Percentiles rank a stretch among this genome's conserved stretches.
phyloP scores from a whole-genome alignment of 345 rosid species.

The Geranium brycei region DNA sequence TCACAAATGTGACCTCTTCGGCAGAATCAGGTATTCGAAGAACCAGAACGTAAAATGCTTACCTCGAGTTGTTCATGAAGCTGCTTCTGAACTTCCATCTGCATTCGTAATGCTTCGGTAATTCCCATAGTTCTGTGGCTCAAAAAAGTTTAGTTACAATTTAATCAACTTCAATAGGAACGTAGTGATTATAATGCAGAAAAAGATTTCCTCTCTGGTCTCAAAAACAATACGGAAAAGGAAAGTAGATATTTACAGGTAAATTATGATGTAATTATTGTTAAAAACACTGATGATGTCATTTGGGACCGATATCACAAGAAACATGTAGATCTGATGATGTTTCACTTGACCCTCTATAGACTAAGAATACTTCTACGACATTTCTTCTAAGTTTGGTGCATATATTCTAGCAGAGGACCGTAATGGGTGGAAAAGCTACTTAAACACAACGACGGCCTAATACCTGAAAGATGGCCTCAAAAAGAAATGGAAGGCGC shows the following conservation, averaged over 20 bases:
- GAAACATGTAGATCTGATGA: no score
- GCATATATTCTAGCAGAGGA: neutral
- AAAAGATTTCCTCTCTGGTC: no score
- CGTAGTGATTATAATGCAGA: no score
- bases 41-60: slow-evolving; percentile 2
- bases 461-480: neutral
- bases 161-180: no score
- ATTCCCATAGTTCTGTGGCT: slow-evolving; percentile 41
- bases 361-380: neutral
- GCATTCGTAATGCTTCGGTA: slow-evolving; percentile 77
- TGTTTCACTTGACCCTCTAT: no score
- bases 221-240: no score
- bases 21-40: neutral
- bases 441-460: neutral
- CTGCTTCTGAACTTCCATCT: slow-evolving; percentile 87
- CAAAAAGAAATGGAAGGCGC: neutral
- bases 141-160: neutral
- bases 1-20: neutral
- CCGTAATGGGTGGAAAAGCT: neutral
- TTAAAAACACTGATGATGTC: no score
- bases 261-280: no score
- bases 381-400: neutral
- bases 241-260: no score
- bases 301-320: no score
- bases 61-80: slow-evolving; percentile 98